phyloP scores from a whole-genome alignment of 202 grass and related monocot species.

The Zizania palustris region DNA sequence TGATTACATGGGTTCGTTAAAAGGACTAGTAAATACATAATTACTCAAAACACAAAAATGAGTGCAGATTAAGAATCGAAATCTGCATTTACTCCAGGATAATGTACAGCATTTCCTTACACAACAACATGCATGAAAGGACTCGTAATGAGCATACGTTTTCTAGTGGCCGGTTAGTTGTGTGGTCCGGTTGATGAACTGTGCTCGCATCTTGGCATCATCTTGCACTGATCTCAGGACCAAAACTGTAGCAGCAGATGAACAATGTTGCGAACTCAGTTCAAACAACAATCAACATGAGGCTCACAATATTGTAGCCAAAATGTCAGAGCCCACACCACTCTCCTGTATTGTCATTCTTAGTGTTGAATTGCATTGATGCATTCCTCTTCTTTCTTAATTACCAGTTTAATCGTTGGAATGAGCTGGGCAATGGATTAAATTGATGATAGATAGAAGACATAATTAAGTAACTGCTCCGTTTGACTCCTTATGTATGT shows the following conservation, averaged over 20 bases:
- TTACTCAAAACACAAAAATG: not conserved
- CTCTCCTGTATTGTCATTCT: not conserved
- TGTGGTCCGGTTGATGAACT: not conserved
- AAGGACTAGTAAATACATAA: not conserved
- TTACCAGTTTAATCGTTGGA: not conserved
- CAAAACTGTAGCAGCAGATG: slow-evolving; percentile 18
- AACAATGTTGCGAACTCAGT: not conserved
- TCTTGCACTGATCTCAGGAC: slow-evolving; percentile 18
- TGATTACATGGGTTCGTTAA: not conserved
- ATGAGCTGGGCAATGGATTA: not conserved
- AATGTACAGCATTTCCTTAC: not conserved
- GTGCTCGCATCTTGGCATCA: not conserved
- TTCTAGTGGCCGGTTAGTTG: not conserved
- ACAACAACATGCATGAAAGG: not conserved
- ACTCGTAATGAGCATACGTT: not conserved
- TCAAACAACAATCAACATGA: not conserved
- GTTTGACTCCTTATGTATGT: too few relatives aligned
- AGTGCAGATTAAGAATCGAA: not conserved
- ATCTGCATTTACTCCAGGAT: not conserved
- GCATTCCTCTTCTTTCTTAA: not conserved
- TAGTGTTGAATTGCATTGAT: not conserved
- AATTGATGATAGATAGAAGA: not conserved
- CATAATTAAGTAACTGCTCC: not conserved
- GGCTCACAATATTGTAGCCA: not conserved
- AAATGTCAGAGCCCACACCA: not conserved